Evolutionary conservation across 2,329 filamentous ascomycete genomes (phyloP).

Genomic region (Alternaria ventricosa): DNA sequence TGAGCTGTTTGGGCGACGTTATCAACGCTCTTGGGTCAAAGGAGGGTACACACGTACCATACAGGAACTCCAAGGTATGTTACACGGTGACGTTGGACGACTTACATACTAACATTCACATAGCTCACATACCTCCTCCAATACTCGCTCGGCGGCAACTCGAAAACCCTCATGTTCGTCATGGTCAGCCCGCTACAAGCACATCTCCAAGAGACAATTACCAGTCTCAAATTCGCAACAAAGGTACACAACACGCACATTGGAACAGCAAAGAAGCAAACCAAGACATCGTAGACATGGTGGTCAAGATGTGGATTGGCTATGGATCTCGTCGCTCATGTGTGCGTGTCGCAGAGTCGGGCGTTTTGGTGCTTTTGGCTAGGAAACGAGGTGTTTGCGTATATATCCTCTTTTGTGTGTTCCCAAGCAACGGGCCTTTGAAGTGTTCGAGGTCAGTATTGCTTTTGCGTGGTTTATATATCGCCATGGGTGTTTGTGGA

Average conservation of each 20-base stretch:
- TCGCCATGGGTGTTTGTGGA: neutral
- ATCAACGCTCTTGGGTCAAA: conserved; percentile 89
- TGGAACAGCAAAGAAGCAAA: conserved; percentile 80
- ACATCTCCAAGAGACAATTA: conserved; percentile 90
- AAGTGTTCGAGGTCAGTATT: conserved; percentile 25
- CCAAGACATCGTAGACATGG: conserved; percentile 55
- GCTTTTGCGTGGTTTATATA: conserved; percentile 7
- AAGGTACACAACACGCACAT: conserved; percentile 96
- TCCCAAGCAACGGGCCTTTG: conserved; percentile 15
- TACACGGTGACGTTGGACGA: neutral
- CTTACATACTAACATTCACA: conserved; percentile 11
- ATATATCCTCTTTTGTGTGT: neutral
- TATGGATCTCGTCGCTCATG: neutral
- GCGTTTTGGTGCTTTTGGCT: neutral
- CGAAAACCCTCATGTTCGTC: conserved; percentile 98
- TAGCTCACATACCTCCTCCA: conserved; percentile 91
- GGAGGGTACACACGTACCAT: conserved; percentile 81
- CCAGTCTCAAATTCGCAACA: conserved; percentile 92
- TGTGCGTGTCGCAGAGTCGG: neutral
- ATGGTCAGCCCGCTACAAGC: conserved; percentile 94
- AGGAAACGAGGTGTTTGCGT: neutral
- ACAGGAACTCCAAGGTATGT: conserved; percentile 87
- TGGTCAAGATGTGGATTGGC: neutral
- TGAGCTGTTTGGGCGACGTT: conserved; percentile 91
- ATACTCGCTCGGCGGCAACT: conserved; percentile 93